Evolutionary conservation across 1,139 yeast genomes (phyloP).

Genomic region (Yamadazyma sp.): DNA sequence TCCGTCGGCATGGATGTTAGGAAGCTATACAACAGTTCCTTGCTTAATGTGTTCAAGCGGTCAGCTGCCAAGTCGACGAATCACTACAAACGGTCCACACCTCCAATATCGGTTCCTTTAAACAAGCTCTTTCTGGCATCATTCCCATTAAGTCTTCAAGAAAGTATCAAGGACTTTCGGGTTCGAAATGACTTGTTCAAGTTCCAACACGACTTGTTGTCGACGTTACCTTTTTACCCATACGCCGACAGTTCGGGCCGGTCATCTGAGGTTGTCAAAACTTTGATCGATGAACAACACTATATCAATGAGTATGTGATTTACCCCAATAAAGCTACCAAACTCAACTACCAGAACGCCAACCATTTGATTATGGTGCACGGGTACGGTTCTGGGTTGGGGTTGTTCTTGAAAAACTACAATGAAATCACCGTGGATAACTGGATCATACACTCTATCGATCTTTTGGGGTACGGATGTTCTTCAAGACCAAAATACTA

Average conservation of each 20-base stretch:
- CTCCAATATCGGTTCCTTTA: constrained; percentile 64
- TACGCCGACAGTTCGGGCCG: constrained; percentile 30
- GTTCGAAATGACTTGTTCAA: constrained; percentile 39
- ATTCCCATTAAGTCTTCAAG: constrained; percentile 57
- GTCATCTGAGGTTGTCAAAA: constrained; percentile 31
- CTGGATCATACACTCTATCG: constrained; percentile 73
- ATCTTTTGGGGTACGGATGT: constrained; percentile 75
- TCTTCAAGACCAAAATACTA: constrained; percentile 57
- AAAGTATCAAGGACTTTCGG: constrained; percentile 54
- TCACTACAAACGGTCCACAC: constrained; percentile 36
- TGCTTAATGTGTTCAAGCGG: constrained; percentile 5
- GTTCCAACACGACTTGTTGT: constrained; percentile 55
- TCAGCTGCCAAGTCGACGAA: not conserved
- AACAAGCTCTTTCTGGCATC: constrained; percentile 48
- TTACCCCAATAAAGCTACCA: constrained; percentile 41
- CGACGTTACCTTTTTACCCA: constrained; percentile 42
- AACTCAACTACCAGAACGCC: constrained; percentile 20
- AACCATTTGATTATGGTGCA: constrained; percentile 68
- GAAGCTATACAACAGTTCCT: constrained; percentile 8
- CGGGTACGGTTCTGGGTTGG: constrained; percentile 80
- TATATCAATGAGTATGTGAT: constrained; percentile 66
- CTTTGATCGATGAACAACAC: constrained; percentile 39
- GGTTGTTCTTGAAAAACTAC: constrained; percentile 65
- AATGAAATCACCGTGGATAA: constrained; percentile 37
- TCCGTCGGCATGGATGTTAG: constrained; percentile 12